A percentile compares a stretch with the other conserved stretches of the same genome.
Evolutionary conservation across 2,329 filamentous ascomycete genomes (phyloP).

Genomic region (Ascochyta viciae-villosae): DNA sequence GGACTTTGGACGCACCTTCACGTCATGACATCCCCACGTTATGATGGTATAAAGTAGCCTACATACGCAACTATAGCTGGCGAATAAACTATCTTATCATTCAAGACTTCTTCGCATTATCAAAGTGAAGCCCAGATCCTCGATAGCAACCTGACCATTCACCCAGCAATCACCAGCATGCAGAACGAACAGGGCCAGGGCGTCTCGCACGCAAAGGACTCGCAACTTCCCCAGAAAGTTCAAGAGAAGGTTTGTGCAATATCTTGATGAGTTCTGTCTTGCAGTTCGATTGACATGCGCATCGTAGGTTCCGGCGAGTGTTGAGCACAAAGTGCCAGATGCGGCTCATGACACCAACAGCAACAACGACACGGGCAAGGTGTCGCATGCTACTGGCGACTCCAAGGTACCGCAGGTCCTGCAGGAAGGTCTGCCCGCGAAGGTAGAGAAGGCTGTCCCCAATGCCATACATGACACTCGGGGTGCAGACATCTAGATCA

Average conservation of each 20-base stretch:
- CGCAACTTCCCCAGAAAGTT: constrained; percentile 10
- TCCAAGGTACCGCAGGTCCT: constrained; percentile 7
- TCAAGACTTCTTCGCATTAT: too few relatives aligned
- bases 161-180: background rate
- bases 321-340: constrained; percentile 13
- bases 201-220: constrained; percentile 12
- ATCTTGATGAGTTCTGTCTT: too few relatives aligned
- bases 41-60: too few relatives aligned
- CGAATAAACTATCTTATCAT: too few relatives aligned
- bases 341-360: constrained; percentile 13
- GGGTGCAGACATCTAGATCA: constrained; percentile 3
- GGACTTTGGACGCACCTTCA: too few relatives aligned
- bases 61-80: too few relatives aligned
- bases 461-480: constrained; percentile 10
- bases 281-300: background rate
- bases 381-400: constrained; percentile 13
- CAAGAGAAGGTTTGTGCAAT: constrained; percentile 8
- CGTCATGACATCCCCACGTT: too few relatives aligned
- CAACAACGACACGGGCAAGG: constrained; percentile 15
- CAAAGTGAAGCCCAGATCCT: too few relatives aligned
- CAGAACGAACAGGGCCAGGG: constrained; percentile 15
- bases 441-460: constrained; percentile 8
- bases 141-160: too few relatives aligned
- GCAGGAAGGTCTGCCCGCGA: constrained; percentile 9
- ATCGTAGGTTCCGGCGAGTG: constrained; percentile 2